Percentiles rank a stretch among this genome's conserved stretches.
Conservation (phyloP, 2,329 filamentous ascomycete species). For the Westerdykella aurantiaca region DNA sequence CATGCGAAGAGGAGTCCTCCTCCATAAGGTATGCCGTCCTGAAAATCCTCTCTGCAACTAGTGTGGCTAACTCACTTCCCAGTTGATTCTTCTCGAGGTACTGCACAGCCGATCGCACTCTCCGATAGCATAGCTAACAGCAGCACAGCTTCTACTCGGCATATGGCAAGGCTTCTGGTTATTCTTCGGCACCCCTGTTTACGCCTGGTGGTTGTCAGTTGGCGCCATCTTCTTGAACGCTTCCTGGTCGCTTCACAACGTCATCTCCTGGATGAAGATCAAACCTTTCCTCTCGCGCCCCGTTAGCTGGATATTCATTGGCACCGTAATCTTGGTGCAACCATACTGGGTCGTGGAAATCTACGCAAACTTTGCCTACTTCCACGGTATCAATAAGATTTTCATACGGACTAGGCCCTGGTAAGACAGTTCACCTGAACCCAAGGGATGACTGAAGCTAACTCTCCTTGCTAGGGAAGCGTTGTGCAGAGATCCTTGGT, state of each 20-base stretch:
- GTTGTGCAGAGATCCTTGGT: conserved; percentile 56
- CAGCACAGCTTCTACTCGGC: conserved; percentile 48
- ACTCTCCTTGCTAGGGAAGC: neutral
- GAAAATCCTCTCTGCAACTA: conserved; percentile 3
- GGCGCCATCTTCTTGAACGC: conserved; percentile 57
- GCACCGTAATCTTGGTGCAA: conserved; percentile 53
- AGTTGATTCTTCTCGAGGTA: conserved; percentile 47
- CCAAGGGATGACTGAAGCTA: neutral
- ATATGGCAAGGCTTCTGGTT: conserved; percentile 56
- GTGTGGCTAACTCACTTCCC: conserved; percentile 10
- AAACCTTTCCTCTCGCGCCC: conserved; percentile 52
- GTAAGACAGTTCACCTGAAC: neutral
- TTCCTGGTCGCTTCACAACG: conserved; percentile 61
- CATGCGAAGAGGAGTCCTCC: conserved; percentile 43
- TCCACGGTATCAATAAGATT: conserved; percentile 50
- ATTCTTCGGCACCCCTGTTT: conserved; percentile 51
- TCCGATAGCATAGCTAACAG: conserved; percentile 7
- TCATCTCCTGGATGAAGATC: conserved; percentile 63
- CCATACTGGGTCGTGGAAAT: conserved; percentile 63
- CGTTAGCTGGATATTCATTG: conserved; percentile 53
- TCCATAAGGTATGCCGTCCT: conserved; percentile 38
- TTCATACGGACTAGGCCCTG: conserved; percentile 54
- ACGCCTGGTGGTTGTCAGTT: conserved; percentile 59
- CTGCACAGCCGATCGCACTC: conserved; percentile 6
- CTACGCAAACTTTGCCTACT: conserved; percentile 60